phyloP scores from a whole-genome alignment of 2,329 filamentous ascomycete genomes.

The Penicillium brevicompactum region DNA sequence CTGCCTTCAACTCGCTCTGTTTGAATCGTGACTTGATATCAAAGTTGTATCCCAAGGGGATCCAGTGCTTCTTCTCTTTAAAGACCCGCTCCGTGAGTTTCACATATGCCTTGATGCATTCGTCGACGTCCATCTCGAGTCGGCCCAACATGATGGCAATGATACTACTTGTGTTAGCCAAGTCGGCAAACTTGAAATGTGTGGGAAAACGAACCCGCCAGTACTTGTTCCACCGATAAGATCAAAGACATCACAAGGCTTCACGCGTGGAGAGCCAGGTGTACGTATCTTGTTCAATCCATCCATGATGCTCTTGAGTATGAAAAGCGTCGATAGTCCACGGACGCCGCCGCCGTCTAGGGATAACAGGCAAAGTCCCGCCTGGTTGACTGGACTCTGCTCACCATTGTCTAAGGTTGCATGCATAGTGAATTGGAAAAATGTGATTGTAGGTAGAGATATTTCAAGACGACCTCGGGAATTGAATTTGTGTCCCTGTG shows the following conservation, averaged over 20 bases:
- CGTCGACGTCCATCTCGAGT: constrained; percentile 80
- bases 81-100: neutral
- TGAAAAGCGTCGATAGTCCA: constrained; percentile 90
- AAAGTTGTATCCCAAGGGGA: neutral
- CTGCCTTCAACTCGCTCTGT: neutral
- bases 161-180: constrained; percentile 43
- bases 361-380: neutral
- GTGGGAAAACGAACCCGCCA: constrained; percentile 57
- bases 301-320: constrained; percentile 92
- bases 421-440: too few relatives aligned
- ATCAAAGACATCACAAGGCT: constrained; percentile 12
- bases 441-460: too few relatives aligned
- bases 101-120: constrained; percentile 32
- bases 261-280: constrained; percentile 45
- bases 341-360: constrained; percentile 85
- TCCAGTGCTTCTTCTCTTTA: neutral
- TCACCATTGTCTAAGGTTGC: neutral
- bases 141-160: constrained; percentile 89
- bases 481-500: too few relatives aligned
- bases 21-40: constrained; percentile 1
- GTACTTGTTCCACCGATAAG: constrained; percentile 74
- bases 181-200: neutral
- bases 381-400: neutral
- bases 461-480: too few relatives aligned
- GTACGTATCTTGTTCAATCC: constrained; percentile 47